Percentiles rank a stretch among this genome's conserved stretches.
Evolutionary conservation across 1,284 basidiomycete species (phyloP).

Genomic region (Cystobasidium slooffiae): DNA sequence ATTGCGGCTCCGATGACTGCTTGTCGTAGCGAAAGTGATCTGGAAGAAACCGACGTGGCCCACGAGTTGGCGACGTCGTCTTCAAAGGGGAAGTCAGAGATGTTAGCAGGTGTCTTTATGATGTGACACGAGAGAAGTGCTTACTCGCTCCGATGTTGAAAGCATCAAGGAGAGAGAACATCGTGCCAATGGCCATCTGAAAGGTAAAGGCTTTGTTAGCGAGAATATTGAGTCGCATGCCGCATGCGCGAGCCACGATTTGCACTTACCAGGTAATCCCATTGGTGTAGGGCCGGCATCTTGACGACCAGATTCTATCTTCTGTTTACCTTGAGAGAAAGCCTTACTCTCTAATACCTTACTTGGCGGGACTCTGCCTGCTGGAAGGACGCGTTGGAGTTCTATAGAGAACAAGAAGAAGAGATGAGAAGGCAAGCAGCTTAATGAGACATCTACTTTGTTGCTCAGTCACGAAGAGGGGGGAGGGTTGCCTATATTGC

Average conservation of each 20-base stretch:
- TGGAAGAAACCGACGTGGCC: conserved; percentile 61
- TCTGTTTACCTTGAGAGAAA: neutral
- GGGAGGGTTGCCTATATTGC: too few species aligned
- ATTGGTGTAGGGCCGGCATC: conserved; percentile 43
- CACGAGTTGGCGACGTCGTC: conserved; percentile 60
- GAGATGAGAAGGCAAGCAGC: too few species aligned
- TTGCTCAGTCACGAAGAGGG: too few species aligned
- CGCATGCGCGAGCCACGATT: neutral
- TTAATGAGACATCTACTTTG: too few species aligned
- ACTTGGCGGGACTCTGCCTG: too few species aligned
- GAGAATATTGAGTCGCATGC: neutral
- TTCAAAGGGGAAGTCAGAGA: neutral
- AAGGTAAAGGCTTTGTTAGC: neutral
- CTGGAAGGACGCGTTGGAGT: too few species aligned
- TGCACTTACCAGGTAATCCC: conserved; percentile 8
- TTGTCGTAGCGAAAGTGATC: conserved; percentile 60
- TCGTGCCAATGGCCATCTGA: conserved; percentile 57
- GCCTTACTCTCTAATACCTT: neutral
- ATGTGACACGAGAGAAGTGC: conserved; percentile 42
- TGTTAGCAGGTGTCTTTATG: neutral
- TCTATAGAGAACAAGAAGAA: too few species aligned
- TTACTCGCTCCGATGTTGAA: conserved; percentile 61
- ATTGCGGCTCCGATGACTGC: conserved; percentile 59
- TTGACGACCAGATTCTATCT: neutral
- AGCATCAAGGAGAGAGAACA: conserved; percentile 58